Conservation (phyloP, 176 grass and related monocot genomes). For the Cocos nucifera region DNA sequence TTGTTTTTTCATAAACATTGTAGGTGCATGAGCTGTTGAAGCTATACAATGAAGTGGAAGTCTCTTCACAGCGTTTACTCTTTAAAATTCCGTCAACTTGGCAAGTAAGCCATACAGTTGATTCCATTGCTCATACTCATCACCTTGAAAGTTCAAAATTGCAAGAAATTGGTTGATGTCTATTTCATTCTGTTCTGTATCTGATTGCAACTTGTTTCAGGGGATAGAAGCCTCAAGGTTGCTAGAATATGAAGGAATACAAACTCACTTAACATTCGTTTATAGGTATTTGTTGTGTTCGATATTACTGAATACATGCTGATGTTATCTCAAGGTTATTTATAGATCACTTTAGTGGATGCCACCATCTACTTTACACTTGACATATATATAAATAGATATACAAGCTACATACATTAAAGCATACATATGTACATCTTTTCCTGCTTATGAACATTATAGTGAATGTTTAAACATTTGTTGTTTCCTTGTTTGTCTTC, state of each 20-base stretch:
- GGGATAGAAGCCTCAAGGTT: conserved; percentile 97
- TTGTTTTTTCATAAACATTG: conserved; percentile 1
- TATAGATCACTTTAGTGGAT: too few species aligned
- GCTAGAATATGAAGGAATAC: conserved; percentile 88
- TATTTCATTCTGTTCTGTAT: not conserved
- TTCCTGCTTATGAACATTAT: too few species aligned
- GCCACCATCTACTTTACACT: too few species aligned
- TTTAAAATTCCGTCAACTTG: conserved; percentile 99
- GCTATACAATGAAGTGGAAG: conserved; percentile 70
- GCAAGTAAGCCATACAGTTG: conserved; percentile 55
- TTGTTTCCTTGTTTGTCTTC: too few species aligned
- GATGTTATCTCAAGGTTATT: too few species aligned
- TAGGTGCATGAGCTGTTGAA: conserved; percentile 85
- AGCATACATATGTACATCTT: too few species aligned
- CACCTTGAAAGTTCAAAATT: not conserved
- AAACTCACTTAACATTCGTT: conserved; percentile 93
- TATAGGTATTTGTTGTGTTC: conserved; percentile 46
- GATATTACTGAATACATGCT: too few species aligned
- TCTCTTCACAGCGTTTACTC: conserved; percentile 57
- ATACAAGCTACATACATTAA: too few species aligned
- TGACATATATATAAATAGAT: too few species aligned
- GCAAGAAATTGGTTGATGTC: conserved; percentile 22
- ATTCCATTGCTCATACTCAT: not conserved
- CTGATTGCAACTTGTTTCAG: conserved; percentile 19
- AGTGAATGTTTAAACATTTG: too few species aligned